Conservation (phyloP, 768 basidiomycete genomes). For the Russula ochroleuca region DNA sequence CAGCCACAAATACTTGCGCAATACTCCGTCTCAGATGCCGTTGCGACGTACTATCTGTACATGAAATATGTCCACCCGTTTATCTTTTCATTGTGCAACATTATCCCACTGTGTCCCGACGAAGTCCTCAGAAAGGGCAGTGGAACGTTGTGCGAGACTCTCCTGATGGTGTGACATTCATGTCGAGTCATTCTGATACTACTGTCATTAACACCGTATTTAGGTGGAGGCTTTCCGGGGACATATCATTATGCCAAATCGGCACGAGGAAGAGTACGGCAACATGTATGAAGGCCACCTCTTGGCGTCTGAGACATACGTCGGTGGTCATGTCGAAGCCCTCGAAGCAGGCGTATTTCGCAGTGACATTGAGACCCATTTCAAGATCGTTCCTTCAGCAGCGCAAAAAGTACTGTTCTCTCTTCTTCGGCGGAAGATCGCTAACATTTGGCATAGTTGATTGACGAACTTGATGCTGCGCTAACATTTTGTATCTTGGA, state of each 20-base stretch:
- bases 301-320: conserved; percentile 96
- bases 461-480: conserved; percentile 90
- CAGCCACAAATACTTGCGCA: conserved; percentile 92
- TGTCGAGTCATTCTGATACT: neutral
- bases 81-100: conserved; percentile 98
- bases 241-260: conserved; percentile 95
- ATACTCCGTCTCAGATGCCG: conserved; percentile 99
- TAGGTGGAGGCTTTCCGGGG: conserved; percentile 95
- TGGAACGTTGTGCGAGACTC: conserved; percentile 94
- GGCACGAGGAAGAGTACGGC: conserved; percentile 89
- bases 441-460: conserved; percentile 52
- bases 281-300: conserved; percentile 95
- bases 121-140: conserved; percentile 95
- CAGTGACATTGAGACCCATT: conserved; percentile 90
- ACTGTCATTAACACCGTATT: conserved; percentile 6
- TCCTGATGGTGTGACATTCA: conserved; percentile 78
- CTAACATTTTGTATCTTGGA: conserved; percentile 83
- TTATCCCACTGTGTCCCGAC: conserved; percentile 94
- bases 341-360: conserved; percentile 97
- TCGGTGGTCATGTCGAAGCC: conserved; percentile 98
- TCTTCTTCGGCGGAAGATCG: conserved; percentile 1
- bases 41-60: conserved; percentile 99
- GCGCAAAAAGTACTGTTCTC: conserved; percentile 62
- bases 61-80: conserved; percentile 99
- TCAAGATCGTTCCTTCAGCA: conserved; percentile 88